Base-by-base conservation (phyloP, 2,329 filamentous ascomycete genomes). In the Trichoderma citrinoviride region DNA sequence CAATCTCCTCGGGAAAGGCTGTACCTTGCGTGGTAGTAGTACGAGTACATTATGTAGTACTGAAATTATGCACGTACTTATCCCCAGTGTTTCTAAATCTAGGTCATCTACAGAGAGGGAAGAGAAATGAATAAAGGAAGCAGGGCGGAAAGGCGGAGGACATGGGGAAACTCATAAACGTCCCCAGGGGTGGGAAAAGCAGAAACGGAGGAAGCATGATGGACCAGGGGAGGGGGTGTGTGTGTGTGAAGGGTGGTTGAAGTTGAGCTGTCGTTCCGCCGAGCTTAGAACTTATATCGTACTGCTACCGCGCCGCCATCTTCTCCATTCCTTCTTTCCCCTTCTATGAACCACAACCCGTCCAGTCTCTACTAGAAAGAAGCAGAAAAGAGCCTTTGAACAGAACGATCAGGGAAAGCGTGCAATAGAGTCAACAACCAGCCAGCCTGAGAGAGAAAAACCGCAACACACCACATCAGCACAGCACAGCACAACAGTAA, bases 61-160 rank as follows among this genome's bases (percentile, higher is more conserved):
- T 7, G 27, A 7, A 29, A 37, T 37, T 14, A 37, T 37, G 33
- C 33, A 37, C 33, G 12, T 37, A 3, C 12, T 14, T 37, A 3
- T 29, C 47, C 52, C 44, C 25, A 23, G 49, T 54, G 58, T 62
- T 62, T 54, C 58, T 62, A 54, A 37, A 54, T 44, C 58, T 62
- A 53, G 49, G 58, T 52, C 40, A 15, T 54, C 43, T 54, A 23
- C 15, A 29, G 29, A 37, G 7, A 37, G 7, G 33, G 5, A 37
- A 37, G 33, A 37, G 33, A 37, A 33, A 12, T n/a, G 17, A 52
- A 41, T 37, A 49, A 44, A 62, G 23, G 58, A 54, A 53, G 58
- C 58, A 61, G 49, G 58, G 58, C n/a, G 37, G 40, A 61, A 61
- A 17, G 46, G 23, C 23, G 58, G n/a, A 54, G 37, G 23, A 53